Conservation (phyloP, 108 stramenopile genomes). For the Cyclostephanos invisitatus region DNA sequence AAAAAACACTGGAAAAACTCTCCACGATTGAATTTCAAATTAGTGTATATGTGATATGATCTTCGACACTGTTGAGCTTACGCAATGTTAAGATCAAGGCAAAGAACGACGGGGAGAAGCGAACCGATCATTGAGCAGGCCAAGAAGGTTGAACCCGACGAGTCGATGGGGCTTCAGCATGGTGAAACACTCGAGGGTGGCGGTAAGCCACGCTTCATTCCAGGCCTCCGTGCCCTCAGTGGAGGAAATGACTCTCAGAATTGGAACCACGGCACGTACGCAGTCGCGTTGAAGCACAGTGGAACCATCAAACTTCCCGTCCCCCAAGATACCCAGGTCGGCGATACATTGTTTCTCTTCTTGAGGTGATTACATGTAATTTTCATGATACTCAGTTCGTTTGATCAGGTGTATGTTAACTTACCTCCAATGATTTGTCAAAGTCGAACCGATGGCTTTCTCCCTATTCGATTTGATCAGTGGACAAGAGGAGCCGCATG, state of each 20-base stretch:
- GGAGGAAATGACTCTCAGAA: too few relatives aligned
- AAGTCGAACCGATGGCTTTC: constrained; percentile 41
- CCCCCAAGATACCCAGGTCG: constrained; percentile 26
- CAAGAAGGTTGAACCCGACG: constrained; percentile 1
- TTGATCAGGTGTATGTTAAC: background rate
- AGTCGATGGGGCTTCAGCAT: too few relatives aligned
- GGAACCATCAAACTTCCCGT: constrained; percentile 30
- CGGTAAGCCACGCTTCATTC: too few relatives aligned
- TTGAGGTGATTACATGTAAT: background rate
- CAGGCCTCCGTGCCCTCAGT: too few relatives aligned
- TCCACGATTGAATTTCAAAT: background rate
- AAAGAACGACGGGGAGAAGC: background rate
- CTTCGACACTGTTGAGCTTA: background rate
- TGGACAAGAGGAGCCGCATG: constrained; percentile 46
- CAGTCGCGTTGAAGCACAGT: constrained; percentile 18
- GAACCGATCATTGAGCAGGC: constrained; percentile 11
- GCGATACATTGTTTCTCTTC: constrained; percentile 31
- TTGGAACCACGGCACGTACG: constrained; percentile 43
- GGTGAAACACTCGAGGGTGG: too few relatives aligned
- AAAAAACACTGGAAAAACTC: background rate
- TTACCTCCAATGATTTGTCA: background rate
- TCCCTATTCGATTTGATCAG: constrained; percentile 26
- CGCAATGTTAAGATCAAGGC: background rate
- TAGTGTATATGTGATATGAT: too few relatives aligned
- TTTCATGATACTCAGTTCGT: background rate